phyloP scores from a whole-genome alignment of 768 basidiomycete genomes.

The Asterophora parasitica region DNA sequence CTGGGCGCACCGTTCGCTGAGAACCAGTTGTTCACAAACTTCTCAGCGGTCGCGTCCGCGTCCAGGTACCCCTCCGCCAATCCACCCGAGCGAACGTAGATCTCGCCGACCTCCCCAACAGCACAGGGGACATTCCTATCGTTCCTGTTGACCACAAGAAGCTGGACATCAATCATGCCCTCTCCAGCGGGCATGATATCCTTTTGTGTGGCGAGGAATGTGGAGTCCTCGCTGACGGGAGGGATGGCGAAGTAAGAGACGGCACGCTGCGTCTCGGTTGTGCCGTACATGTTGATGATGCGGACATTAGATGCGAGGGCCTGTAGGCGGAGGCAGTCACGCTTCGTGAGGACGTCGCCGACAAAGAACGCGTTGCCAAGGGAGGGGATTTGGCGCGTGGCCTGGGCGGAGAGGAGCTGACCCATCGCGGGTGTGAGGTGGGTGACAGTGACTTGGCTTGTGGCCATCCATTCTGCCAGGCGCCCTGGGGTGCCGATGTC shows the following conservation, averaged over 20 bases:
- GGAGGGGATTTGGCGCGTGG: conserved; percentile 82
- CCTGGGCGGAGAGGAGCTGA: conserved; percentile 80
- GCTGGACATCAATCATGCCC: conserved; percentile 97
- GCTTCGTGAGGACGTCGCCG: conserved; percentile 97
- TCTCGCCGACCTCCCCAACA: conserved; percentile 96
- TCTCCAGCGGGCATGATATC: conserved; percentile 97
- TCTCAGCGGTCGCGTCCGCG: conserved; percentile 73
- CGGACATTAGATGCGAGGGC: conserved; percentile 86
- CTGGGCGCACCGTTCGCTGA: conserved; percentile 39
- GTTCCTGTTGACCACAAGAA: conserved; percentile 89
- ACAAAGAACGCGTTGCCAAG: conserved; percentile 95
- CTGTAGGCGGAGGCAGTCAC: conserved; percentile 93
- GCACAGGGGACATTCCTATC: conserved; percentile 85
- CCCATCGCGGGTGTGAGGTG: conserved; percentile 99
- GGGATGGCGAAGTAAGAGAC: conserved; percentile 97
- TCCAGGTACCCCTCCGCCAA: conserved; percentile 95
- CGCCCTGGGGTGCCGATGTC: conserved; percentile 97
- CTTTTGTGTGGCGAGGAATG: conserved; percentile 91
- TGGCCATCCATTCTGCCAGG: conserved; percentile 98
- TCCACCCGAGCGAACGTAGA: conserved; percentile 95
- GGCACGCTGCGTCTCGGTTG: conserved; percentile 97
- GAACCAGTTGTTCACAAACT: conserved; percentile 97
- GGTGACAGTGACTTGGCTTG: conserved; percentile 86
- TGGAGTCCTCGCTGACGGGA: conserved; percentile 73
- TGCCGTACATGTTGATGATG: conserved; percentile 99